phyloP scores from a whole-genome alignment of 345 rosid species.

The Gynandropsis gynandra region DNA sequence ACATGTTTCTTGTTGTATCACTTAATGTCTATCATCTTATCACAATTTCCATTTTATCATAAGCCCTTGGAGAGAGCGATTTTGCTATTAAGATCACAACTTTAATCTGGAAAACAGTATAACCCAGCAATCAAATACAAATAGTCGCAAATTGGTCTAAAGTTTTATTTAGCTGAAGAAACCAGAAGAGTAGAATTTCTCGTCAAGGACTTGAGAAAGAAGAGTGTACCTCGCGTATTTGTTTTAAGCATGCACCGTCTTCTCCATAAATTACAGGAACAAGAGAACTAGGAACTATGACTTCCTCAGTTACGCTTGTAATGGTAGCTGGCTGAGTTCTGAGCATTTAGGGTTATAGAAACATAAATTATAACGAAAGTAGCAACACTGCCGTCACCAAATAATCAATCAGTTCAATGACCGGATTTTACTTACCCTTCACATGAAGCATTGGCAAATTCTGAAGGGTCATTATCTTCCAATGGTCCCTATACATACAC shows the following conservation, averaged over 20 bases:
- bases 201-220: not conserved
- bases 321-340: slow-evolving; percentile 50
- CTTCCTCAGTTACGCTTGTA: slow-evolving; percentile 67
- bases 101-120: too few species aligned
- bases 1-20: too few species aligned
- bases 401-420: too few species aligned
- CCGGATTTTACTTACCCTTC: too few species aligned
- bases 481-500: slow-evolving; percentile 37
- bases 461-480: slow-evolving; percentile 39
- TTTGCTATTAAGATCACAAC: too few species aligned
- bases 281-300: slow-evolving; percentile 62
- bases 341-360: too few species aligned
- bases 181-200: not conserved
- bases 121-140: too few species aligned
- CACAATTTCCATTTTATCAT: too few species aligned
- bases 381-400: slow-evolving; percentile 2
- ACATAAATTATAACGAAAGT: slow-evolving; percentile 1
- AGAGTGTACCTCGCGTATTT: slow-evolving; percentile 52
- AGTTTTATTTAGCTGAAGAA: not conserved
- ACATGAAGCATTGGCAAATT: too few species aligned
- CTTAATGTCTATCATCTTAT: too few species aligned
- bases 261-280: slow-evolving; percentile 63
- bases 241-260: slow-evolving; percentile 65
- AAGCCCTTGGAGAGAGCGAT: not conserved
- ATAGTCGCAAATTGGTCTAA: not conserved